Conservation (phyloP, 768 basidiomycete species). For the Lactarius quietus region DNA sequence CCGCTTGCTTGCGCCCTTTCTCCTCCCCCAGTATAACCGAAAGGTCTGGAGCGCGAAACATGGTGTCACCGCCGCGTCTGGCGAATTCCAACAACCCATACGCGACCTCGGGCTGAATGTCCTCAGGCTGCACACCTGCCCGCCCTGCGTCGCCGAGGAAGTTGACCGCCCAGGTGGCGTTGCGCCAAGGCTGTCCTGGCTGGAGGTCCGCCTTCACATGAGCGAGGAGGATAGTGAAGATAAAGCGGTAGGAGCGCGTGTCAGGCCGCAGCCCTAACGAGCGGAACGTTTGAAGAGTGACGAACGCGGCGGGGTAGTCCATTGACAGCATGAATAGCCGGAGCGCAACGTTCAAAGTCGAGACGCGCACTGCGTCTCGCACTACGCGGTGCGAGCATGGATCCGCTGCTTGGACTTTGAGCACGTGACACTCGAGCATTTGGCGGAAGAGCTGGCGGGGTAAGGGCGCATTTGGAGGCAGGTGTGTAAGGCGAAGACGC, state of each 20-base stretch:
- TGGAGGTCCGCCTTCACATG: slow-evolving; percentile 2
- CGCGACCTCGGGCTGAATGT: neutral
- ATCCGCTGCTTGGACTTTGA: neutral
- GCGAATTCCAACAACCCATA: slow-evolving; percentile 6
- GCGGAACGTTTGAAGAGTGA: slow-evolving; percentile 17
- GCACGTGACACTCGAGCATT: slow-evolving; percentile 23
- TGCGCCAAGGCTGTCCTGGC: too few relatives aligned
- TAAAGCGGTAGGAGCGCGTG: slow-evolving; percentile 17
- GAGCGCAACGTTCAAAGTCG: slow-evolving; percentile 23
- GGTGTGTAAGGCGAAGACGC: neutral
- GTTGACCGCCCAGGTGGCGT: slow-evolving; percentile 9
- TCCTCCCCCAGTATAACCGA: neutral
- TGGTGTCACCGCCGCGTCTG: neutral
- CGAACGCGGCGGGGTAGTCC: slow-evolving; percentile 22
- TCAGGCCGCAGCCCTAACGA: slow-evolving; percentile 17
- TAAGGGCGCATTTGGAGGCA: slow-evolving; percentile 3
- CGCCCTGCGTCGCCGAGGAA: slow-evolving; percentile 9
- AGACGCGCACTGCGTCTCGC: neutral
- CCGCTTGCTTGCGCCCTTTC: neutral
- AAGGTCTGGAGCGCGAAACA: slow-evolving; percentile 4
- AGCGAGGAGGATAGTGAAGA: slow-evolving; percentile 19
- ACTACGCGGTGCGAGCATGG: slow-evolving; percentile 6
- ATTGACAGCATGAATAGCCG: slow-evolving; percentile 17
- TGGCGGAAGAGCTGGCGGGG: slow-evolving; percentile 24
- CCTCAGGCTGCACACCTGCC: neutral